These are phyloP conservation scores for Baorangia bicolor DNA, from an alignment of 768 basidiomycete species.

Conservation along the genomic window DNA sequence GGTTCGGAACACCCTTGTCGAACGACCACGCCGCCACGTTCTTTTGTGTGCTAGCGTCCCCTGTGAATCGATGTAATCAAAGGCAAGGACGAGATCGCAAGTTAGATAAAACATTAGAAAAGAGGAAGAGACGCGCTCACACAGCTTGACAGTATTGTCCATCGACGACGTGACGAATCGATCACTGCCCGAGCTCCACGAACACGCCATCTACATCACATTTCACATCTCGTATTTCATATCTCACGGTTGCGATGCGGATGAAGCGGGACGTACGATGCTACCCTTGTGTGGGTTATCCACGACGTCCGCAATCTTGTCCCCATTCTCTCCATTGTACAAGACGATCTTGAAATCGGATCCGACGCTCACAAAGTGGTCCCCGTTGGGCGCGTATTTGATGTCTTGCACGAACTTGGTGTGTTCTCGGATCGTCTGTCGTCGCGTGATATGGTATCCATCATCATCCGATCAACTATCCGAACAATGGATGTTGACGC, in stretches of 20 bases:
- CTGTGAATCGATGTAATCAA: slow-evolving; percentile 35
- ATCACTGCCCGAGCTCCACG: slow-evolving; percentile 80
- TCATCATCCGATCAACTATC: background rate
- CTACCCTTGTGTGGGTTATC: slow-evolving; percentile 72
- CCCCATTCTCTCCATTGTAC: slow-evolving; percentile 89
- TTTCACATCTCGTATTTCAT: background rate
- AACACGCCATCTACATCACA: slow-evolving; percentile 55
- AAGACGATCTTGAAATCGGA: slow-evolving; percentile 86
- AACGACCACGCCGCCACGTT: slow-evolving; percentile 66
- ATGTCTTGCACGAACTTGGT: slow-evolving; percentile 93
- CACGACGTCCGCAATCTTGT: slow-evolving; percentile 66
- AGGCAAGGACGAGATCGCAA: background rate
- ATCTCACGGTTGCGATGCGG: background rate
- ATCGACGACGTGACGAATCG: slow-evolving; percentile 79
- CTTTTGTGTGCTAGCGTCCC: slow-evolving; percentile 79
- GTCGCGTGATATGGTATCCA: background rate
- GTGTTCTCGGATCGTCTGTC: slow-evolving; percentile 82
- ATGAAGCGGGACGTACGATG: slow-evolving; percentile 50
- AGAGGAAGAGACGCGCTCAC: slow-evolving; percentile 37
- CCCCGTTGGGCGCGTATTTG: slow-evolving; percentile 76
- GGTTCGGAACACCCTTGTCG: slow-evolving; percentile 70
- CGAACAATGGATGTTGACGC: background rate
- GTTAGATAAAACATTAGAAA: background rate
- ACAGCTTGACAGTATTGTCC: slow-evolving; percentile 85
- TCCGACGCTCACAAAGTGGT: slow-evolving; percentile 84